phyloP scores from a whole-genome alignment of 352 stramenopile genomes.

The Globisporangium abappressorium region DNA sequence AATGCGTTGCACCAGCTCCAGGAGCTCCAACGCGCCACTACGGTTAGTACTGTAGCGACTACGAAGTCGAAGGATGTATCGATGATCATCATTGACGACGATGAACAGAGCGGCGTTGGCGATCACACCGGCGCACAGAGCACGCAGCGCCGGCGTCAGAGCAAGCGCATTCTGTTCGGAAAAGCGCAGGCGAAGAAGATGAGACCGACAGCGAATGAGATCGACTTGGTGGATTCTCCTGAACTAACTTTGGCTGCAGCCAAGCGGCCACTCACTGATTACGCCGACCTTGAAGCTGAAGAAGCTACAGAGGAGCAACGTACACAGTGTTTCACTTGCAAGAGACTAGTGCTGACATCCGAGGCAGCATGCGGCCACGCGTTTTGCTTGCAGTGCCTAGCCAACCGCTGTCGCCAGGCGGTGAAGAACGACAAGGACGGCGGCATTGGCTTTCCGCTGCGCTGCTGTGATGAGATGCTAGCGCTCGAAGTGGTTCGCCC shows the following conservation, averaged over 20 bases:
- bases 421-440: slow-evolving; percentile 28
- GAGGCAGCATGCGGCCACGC: slow-evolving; percentile 19
- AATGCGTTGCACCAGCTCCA: background rate
- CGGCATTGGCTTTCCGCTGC: slow-evolving; percentile 25
- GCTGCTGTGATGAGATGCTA: slow-evolving; percentile 37
- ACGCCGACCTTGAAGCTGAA: background rate
- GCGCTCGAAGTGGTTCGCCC: slow-evolving; percentile 29
- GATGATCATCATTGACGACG: slow-evolving; percentile 13
- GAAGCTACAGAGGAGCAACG: slow-evolving; percentile 4
- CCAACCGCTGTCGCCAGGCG: slow-evolving; percentile 20
- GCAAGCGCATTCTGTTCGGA: background rate
- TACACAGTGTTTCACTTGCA: background rate
- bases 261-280: background rate
- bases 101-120: background rate
- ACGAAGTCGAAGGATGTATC: background rate
- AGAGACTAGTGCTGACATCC: slow-evolving; percentile 8
- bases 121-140: background rate
- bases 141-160: background rate
- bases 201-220: background rate
- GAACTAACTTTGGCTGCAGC: background rate
- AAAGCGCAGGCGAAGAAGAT: slow-evolving; percentile 1
- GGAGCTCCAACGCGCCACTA: background rate
- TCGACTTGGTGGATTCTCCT: slow-evolving; percentile 9
- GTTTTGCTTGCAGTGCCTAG: slow-evolving; percentile 39
- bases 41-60: background rate